Evolutionary conservation across 1,284 basidiomycete species (phyloP).

Genomic region (Macrocybe sp.): DNA sequence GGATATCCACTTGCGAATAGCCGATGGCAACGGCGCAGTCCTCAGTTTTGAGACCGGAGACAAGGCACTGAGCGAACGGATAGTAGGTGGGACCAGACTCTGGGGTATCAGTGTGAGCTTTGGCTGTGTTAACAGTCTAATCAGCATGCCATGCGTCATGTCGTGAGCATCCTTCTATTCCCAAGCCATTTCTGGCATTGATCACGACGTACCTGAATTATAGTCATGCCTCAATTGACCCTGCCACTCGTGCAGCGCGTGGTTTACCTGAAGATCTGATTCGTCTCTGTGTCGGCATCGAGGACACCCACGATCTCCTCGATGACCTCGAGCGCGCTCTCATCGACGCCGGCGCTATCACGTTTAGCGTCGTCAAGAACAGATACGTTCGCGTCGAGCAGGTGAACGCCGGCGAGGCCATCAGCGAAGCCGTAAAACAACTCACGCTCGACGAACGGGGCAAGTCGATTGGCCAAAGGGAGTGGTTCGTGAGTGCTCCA

Average conservation of each 20-base stretch:
- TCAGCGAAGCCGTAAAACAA: slow-evolving; percentile 65
- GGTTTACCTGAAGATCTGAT: slow-evolving; percentile 97
- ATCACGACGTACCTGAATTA: slow-evolving; percentile 11
- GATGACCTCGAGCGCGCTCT: slow-evolving; percentile 95
- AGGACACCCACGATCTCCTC: slow-evolving; percentile 89
- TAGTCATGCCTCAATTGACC: slow-evolving; percentile 96
- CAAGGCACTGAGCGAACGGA: slow-evolving; percentile 86
- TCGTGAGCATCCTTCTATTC: slow-evolving; percentile 58
- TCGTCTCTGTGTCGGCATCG: slow-evolving; percentile 97
- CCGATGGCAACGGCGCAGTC: slow-evolving; percentile 90
- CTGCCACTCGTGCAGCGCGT: slow-evolving; percentile 87
- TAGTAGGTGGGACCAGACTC: slow-evolving; percentile 88
- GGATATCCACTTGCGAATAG: slow-evolving; percentile 85
- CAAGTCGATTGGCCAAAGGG: slow-evolving; percentile 35
- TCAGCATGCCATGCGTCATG: slow-evolving; percentile 99
- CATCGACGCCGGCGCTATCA: slow-evolving; percentile 87
- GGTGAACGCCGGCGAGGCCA: slow-evolving; percentile 34
- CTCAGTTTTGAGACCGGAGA: slow-evolving; percentile 93
- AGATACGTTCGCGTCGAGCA: slow-evolving; percentile 45
- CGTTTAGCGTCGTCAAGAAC: slow-evolving; percentile 44
- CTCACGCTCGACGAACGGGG: slow-evolving; percentile 36
- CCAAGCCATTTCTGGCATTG: slow-evolving; percentile 7
- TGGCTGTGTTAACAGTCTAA: slow-evolving; percentile 96
- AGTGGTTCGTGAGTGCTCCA: slow-evolving; percentile 90
- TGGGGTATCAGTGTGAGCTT: slow-evolving; percentile 99